Evolutionary conservation across 2,329 filamentous ascomycete genomes (phyloP).

Genomic region (Thelonectria discophora): DNA sequence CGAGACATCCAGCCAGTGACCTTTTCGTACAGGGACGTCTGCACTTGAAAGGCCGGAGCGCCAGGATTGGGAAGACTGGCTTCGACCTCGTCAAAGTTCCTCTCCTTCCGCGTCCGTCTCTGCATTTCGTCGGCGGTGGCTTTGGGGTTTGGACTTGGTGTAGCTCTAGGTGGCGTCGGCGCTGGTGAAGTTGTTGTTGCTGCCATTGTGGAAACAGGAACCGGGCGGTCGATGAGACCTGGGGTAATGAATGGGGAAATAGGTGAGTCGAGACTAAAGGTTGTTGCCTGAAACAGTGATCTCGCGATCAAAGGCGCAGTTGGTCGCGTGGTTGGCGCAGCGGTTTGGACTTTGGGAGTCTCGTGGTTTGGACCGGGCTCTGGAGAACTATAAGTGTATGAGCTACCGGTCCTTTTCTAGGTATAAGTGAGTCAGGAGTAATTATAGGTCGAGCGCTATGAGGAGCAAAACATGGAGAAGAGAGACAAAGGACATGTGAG

Average conservation of each 20-base stretch:
- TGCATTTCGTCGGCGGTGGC: constrained; percentile 56
- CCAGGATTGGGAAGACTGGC: constrained; percentile 53
- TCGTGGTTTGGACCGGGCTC: neutral
- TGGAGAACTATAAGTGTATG: neutral
- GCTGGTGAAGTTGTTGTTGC: neutral
- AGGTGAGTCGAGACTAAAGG: neutral
- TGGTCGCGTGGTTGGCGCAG: neutral
- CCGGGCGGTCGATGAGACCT: constrained; percentile 9
- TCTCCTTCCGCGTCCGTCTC: constrained; percentile 57
- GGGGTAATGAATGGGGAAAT: neutral
- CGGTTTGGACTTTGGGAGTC: neutral
- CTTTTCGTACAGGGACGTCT: constrained; percentile 45
- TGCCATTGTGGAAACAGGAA: neutral
- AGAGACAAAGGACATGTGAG: neutral
- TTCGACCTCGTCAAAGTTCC: constrained; percentile 61
- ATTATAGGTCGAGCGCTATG: neutral
- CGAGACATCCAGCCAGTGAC: constrained; percentile 53
- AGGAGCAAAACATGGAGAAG: neutral
- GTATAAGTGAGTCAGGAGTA: neutral
- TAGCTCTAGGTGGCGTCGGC: constrained; percentile 30
- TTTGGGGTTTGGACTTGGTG: constrained; percentile 38
- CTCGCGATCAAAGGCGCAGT: neutral
- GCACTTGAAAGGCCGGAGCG: constrained; percentile 42
- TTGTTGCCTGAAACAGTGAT: neutral
- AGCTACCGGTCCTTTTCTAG: neutral